Base-by-base conservation (phyloP, 331 rosid species). In the Ulmus americana region DNA sequence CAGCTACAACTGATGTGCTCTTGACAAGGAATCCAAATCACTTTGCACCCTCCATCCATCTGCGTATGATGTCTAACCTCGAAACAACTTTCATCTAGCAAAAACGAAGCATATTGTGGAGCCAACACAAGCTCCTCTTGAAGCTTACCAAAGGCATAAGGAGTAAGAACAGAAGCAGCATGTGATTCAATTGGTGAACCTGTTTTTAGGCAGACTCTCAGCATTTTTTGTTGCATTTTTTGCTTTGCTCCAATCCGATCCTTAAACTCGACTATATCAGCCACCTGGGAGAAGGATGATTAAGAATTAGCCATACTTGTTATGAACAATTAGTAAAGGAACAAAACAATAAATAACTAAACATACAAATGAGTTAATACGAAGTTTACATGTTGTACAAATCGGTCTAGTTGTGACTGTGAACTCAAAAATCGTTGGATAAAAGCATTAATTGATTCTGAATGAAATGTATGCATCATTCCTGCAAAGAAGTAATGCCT, bases 141-240 rank as follows among this genome's bases (percentile, higher is more conserved):
- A 48, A 90, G 88, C 77, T 90, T 90, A 60, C 79, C 63, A 13
- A 86, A 79, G 59, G 92, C 91, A 54, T 84, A 83, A 66, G 97
- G 88, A 76, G 90, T 86, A 42, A 90, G 88, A 65, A 86, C 70
- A 14, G 85, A 74, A 50, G 97, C 89, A 45, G 95, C 90, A 49
- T 90, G 97, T 47, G 95, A 86, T 76, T 90, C 97, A 43, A 90
- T 81, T 40, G 97, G 97, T n/a, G 97, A 90, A 67, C 97, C 97
- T 1, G 88, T 82, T 76, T 85, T 90, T 54, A 86, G 90, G 86
- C 83, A 77, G 57, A 83, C 80, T 81, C 82, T 90, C 77, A 71
- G 96, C 65, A 70, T 49, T 70, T 80, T 89, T 71, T 77, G 73
- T 68, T 88, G 90, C 84, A 74, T 78, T 83, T 82, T 88, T 72